These are phyloP conservation scores for Nepenthes alata DNA, from an alignment of 179 eudicot species.

Conservation along the genomic window DNA sequence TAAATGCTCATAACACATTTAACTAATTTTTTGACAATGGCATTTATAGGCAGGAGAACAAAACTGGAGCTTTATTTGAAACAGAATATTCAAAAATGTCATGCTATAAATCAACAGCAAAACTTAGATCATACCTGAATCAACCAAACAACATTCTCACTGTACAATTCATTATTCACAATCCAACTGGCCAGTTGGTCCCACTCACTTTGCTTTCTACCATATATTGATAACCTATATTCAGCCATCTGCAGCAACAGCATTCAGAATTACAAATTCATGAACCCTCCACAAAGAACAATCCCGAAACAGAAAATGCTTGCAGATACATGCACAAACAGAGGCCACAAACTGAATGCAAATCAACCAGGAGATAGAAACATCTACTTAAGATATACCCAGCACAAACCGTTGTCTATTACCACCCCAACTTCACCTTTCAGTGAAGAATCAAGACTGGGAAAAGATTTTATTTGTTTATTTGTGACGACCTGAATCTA, in stretches of 20 bases:
- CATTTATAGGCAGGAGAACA: no score
- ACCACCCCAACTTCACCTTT: not conserved
- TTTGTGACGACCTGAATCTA: no score
- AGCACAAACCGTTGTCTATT: not conserved
- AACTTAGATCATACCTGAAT: conserved; percentile 56
- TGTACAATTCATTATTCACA: conserved; percentile 87
- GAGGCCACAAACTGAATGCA: not conserved
- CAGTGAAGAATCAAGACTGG: no score
- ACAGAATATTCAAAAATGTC: not conserved
- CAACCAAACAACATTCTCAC: conserved; percentile 98
- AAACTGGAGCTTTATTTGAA: no score
- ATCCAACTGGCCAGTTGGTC: conserved; percentile 97
- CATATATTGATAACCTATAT: conserved; percentile 89
- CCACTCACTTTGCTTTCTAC: conserved; percentile 98
- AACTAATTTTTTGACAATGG: no score
- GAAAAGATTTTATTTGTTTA: no score
- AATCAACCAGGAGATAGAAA: no score
- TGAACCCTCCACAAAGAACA: not conserved
- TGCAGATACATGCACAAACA: not conserved
- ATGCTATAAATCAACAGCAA: not conserved
- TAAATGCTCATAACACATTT: not conserved
- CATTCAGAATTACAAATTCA: conserved; percentile 9
- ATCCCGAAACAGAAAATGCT: not conserved
- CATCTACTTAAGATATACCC: not conserved
- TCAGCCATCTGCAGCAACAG: conserved; percentile 84